Conservation (phyloP, 2,329 filamentous ascomycete species). For the Chaetomiaceae sp. region DNA sequence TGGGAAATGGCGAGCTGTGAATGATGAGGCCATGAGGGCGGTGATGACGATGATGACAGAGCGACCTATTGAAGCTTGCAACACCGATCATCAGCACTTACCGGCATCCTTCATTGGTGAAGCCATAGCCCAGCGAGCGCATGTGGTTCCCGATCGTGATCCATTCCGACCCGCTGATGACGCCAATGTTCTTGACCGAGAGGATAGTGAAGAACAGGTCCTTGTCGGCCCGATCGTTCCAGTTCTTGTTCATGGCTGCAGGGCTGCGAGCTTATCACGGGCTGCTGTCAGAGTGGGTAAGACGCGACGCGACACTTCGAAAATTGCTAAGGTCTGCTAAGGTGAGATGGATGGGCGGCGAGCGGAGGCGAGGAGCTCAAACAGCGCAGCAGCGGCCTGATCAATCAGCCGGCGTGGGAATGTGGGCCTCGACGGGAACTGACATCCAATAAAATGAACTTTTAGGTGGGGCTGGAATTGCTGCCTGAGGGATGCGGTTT, state of each 20-base stretch:
- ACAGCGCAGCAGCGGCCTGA: conserved; percentile 18
- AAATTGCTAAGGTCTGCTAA: conserved; percentile 31
- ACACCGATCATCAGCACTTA: conserved; percentile 36
- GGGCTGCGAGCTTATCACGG: not conserved
- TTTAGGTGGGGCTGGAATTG: not conserved
- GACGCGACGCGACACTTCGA: conserved; percentile 4
- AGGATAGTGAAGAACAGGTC: conserved; percentile 61
- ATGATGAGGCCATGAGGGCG: too few relatives aligned
- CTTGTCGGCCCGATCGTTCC: conserved; percentile 58
- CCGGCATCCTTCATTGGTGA: conserved; percentile 62
- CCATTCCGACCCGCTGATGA: conserved; percentile 61
- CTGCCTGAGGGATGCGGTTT: not conserved
- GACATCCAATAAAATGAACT: not conserved
- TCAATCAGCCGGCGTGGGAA: conserved; percentile 20
- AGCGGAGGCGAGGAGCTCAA: conserved; percentile 17
- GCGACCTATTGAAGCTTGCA: not conserved
- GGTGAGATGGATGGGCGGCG: conserved; percentile 23
- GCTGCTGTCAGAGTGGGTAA: conserved; percentile 19
- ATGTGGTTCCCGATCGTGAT: conserved; percentile 58
- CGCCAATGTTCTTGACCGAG: conserved; percentile 58
- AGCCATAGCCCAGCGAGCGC: conserved; percentile 55
- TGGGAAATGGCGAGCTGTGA: too few relatives aligned
- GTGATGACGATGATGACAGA: too few relatives aligned
- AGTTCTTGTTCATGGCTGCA: conserved; percentile 53
- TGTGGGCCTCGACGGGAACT: not conserved